Conservation (phyloP, 2,329 filamentous ascomycete species). For the Diaporthe aspalathi region DNA sequence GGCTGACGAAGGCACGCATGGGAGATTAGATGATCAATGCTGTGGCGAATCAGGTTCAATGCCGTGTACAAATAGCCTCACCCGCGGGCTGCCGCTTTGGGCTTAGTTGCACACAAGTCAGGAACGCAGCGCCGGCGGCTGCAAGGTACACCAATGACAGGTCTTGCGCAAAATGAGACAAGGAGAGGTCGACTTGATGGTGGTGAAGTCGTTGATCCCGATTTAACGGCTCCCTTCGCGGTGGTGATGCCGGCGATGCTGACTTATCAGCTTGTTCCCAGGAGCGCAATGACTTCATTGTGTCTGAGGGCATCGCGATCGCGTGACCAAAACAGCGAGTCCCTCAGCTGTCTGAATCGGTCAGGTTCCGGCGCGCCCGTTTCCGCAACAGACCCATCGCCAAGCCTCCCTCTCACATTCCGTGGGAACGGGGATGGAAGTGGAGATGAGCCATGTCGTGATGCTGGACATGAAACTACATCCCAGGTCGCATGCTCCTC, state of each 20-base stretch:
- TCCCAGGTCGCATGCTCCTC: neutral
- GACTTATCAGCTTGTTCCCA: neutral
- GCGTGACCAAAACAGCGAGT: neutral
- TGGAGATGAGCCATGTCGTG: slow-evolving; percentile 16
- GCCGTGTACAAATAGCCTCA: slow-evolving; percentile 31
- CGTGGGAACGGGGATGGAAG: slow-evolving; percentile 4
- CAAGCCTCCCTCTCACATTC: slow-evolving; percentile 30
- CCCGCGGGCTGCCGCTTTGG: slow-evolving; percentile 6
- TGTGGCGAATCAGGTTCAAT: slow-evolving; percentile 32
- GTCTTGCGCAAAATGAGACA: slow-evolving; percentile 38
- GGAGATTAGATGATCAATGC: slow-evolving; percentile 39
- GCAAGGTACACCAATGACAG: slow-evolving; percentile 40
- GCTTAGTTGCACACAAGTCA: slow-evolving; percentile 34
- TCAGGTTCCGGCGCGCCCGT: slow-evolving; percentile 29
- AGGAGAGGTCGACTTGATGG: slow-evolving; percentile 16
- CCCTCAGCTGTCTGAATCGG: neutral
- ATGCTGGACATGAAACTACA: neutral
- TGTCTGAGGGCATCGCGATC: slow-evolving; percentile 29
- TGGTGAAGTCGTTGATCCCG: slow-evolving; percentile 16
- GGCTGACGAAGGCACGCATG: slow-evolving; percentile 31
- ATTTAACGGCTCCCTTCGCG: slow-evolving; percentile 20
- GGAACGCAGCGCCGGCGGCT: slow-evolving; percentile 33
- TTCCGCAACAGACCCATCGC: slow-evolving; percentile 24
- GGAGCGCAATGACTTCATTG: slow-evolving; percentile 30
- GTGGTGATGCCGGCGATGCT: neutral